Base-by-base conservation (phyloP, 2,329 filamentous ascomycete genomes). In the Bipolaris gigantea region DNA sequence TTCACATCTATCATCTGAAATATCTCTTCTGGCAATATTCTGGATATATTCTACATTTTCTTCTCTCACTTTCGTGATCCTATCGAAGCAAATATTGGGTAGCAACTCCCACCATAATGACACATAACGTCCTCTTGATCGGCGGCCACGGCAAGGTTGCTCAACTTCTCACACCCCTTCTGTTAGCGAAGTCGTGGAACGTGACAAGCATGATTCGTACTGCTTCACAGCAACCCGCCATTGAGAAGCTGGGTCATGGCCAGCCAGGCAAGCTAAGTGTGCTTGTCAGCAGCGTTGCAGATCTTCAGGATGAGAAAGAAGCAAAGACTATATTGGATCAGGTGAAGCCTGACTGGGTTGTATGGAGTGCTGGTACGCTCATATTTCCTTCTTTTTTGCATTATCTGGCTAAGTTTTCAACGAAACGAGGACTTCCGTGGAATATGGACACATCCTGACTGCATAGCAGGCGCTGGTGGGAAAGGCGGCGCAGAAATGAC, bases 81-180 rank as follows among this genome's bases (percentile, higher is more conserved):
- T 8, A 13, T 4, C 5, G 19, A 23, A 36, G 23, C 30, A n/a
- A 8, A 30, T 13, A 13, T 46, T 46, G 4, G 11, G 19, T 10
- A 2, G 23, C 10, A 23, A 33, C 1, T 8, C 9, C 9, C 9
- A 33, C 30, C 33, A 61, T n/a, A 35, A 74, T 73, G 72, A 55
- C 70, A 3, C 70, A 71, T 44, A 62, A 70, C 53, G 57, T 92
- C 55, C 85, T 92, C 56, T 76, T 94, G 61, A 83, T 94, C 59
- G 90, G 90, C 67, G 90, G 90, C 66, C 89, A 92, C 77, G 90
- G 90, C 76, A 90, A 92, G 72, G 76, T 94, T 55, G 84, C 89
- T 61, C 84, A 89, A 54, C 77, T 87, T 39, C 81, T 94, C 35
- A 94, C 90, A 8, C 89, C 88, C 1, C 81, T 92, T 55, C 85